Percentiles rank a stretch among this genome's conserved stretches.
Evolutionary conservation across 2,329 filamentous ascomycete genomes (phyloP).

Genomic region (Ophiognomonia clavigignenti-juglandacearum): DNA sequence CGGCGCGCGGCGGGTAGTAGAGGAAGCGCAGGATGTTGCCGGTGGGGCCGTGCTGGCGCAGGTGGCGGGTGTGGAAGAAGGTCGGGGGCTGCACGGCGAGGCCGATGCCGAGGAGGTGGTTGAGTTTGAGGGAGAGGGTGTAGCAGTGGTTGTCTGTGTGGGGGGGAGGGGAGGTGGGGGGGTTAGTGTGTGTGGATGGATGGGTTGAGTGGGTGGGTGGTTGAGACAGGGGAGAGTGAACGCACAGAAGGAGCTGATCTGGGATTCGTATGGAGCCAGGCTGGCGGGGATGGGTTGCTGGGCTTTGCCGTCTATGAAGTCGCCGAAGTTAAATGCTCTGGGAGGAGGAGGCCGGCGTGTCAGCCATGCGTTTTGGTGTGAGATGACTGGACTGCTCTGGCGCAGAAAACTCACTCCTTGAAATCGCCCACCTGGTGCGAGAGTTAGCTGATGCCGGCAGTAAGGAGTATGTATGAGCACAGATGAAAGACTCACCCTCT

Average conservation of each 20-base stretch:
- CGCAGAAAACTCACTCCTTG: constrained; percentile 77
- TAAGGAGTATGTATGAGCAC: neutral
- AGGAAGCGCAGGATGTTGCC: constrained; percentile 65
- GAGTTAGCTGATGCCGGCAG: neutral
- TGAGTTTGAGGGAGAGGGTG: constrained; percentile 34
- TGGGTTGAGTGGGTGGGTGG: neutral
- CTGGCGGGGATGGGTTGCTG: constrained; percentile 71
- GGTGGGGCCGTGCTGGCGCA: constrained; percentile 38
- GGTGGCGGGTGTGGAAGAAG: constrained; percentile 53
- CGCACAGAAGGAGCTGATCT: constrained; percentile 70
- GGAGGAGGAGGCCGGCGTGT: neutral
- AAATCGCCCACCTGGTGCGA: constrained; percentile 67
- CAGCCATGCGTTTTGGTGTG: too few species aligned
- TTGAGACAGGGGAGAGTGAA: constrained; percentile 33
- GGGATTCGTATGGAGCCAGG: constrained; percentile 53
- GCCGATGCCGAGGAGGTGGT: constrained; percentile 73
- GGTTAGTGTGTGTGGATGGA: neutral
- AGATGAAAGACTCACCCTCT: constrained; percentile 52
- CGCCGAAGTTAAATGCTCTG: constrained; percentile 88
- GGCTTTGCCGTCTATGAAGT: constrained; percentile 63
- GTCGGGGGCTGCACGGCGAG: constrained; percentile 53
- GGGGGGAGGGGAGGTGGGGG: neutral
- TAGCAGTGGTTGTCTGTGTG: constrained; percentile 13
- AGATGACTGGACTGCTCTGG: too few species aligned
- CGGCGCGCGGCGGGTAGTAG: constrained; percentile 58